Base-by-base conservation (phyloP, 495 filamentous ascomycete species). In the Neohortaea acidophila region DNA sequence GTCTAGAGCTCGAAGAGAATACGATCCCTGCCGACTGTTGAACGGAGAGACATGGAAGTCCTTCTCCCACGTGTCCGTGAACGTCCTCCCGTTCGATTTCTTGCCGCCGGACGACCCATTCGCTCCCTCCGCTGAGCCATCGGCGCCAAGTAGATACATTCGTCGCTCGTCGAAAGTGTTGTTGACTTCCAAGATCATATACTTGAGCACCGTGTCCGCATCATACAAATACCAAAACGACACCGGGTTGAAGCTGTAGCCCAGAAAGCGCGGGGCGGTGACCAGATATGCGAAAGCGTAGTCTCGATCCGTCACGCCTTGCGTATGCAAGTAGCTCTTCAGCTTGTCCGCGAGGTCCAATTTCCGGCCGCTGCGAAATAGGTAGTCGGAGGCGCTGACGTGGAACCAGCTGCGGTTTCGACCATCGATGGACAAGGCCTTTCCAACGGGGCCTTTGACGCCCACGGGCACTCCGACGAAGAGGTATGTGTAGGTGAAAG, bases 161-260 rank as follows among this genome's bases (percentile, higher is more conserved):
- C 77, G 64, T 36, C 76, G 70, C 56, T 86, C 80, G 38, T 67
- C 71, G 51, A 81, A 84, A 0, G 77, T 84, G 44, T 85, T 84
- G 51, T 81, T 83, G 28, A 85, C 76, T 50, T 86, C 81, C 12
- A 83, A 46, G 24, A 87, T 68, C 55, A 84, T 68, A 19, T 72
- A 71, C 28, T 66, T 64, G 21, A 87, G 63, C n/a, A 65, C 57
- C 35, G 66, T 62, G 3, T 68, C 49, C 4, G 59, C 44, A 15
- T 67, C 66, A 51, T 87, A 86, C 6, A 87, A 62, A 44, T 85
- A 84, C 75, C 81, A 87, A 56, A 84, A 81, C 7, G 75, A 82
- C 11, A 82, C 76, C 0, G 79, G 79, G 47, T 81, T 84, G 56
- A 81, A 81, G 12, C 70, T 70, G 51, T 79, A 81, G 12, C 76